phyloP scores from a whole-genome alignment of 352 stramenopile genomes.

The Globisporangium spiculum region DNA sequence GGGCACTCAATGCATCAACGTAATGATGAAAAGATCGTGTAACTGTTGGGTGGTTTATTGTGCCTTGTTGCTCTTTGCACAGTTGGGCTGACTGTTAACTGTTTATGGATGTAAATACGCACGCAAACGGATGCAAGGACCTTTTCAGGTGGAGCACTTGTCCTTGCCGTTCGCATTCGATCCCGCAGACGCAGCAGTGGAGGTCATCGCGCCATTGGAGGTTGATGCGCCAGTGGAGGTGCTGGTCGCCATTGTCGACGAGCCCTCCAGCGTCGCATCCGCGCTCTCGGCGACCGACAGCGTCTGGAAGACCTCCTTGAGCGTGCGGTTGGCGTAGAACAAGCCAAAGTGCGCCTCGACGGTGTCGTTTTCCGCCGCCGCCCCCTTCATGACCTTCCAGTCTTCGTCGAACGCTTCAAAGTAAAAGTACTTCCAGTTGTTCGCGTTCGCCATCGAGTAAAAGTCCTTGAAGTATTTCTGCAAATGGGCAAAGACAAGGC shows the following conservation, averaged over 20 bases:
- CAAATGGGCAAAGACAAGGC: neutral
- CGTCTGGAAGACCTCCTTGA: constrained; percentile 49
- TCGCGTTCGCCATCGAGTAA: constrained; percentile 29
- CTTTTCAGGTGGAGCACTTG: neutral
- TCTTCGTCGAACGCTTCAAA: constrained; percentile 63
- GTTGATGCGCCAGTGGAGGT: neutral
- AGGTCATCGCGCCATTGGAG: neutral
- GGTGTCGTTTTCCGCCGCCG: constrained; percentile 24
- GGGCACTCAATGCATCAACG: neutral
- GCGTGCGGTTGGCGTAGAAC: constrained; percentile 35
- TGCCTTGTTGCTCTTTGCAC: neutral
- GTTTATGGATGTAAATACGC: neutral
- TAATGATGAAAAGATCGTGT: neutral
- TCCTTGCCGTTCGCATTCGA: neutral
- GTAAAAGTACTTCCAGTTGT: constrained; percentile 67
- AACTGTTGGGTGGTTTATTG: neutral
- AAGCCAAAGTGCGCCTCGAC: constrained; percentile 68
- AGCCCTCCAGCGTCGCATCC: neutral
- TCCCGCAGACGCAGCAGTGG: neutral
- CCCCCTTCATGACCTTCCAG: constrained; percentile 43
- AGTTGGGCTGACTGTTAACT: neutral
- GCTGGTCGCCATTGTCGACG: neutral
- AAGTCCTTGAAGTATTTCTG: constrained; percentile 60
- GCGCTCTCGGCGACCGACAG: constrained; percentile 15
- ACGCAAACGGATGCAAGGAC: neutral